Evolutionary conservation across 2,329 filamentous ascomycete species (phyloP).

Genomic region (Gyromitra esculenta): DNA sequence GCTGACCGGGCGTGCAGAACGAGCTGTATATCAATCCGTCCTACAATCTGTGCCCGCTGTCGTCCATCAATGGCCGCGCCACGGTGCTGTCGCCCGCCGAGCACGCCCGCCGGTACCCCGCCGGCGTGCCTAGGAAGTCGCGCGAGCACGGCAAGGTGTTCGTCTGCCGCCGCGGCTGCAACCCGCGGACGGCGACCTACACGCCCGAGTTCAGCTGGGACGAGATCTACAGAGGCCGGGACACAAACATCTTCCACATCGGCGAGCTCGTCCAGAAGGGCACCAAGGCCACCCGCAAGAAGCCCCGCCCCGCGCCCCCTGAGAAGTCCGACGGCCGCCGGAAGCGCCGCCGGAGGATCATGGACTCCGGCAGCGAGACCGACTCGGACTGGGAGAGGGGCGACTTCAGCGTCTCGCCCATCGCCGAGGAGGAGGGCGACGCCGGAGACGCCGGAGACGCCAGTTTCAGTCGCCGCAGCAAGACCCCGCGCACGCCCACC

Average conservation of each 20-base stretch:
- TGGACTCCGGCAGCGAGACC: constrained; percentile 58
- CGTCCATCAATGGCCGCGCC: constrained; percentile 90
- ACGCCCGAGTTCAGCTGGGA: constrained; percentile 95
- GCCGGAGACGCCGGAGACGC: constrained; percentile 60
- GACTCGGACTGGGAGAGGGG: constrained; percentile 56
- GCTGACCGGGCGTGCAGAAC: constrained; percentile 66
- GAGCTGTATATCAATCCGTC: constrained; percentile 91
- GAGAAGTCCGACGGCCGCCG: constrained; percentile 57
- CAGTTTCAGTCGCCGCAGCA: constrained; percentile 37
- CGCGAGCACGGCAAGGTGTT: constrained; percentile 86
- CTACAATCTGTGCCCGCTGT: constrained; percentile 85
- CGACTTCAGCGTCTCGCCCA: constrained; percentile 26
- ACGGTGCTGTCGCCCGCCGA: constrained; percentile 76
- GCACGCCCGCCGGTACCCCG: constrained; percentile 77
- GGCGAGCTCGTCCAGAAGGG: constrained; percentile 74
- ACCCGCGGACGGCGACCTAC: constrained; percentile 86
- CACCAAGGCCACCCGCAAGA: constrained; percentile 76
- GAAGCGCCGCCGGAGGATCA: constrained; percentile 42
- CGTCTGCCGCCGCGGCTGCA: constrained; percentile 87
- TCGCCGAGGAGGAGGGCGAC: constrained; percentile 64
- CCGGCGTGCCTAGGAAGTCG: constrained; percentile 76
- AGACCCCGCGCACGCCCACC: constrained; percentile 61
- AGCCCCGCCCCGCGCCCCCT: constrained; percentile 61
- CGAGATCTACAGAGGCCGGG: constrained; percentile 75
- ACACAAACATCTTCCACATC: constrained; percentile 72